phyloP scores from a whole-genome alignment of 495 filamentous ascomycete genomes.

The Penicillium verhagenii region DNA sequence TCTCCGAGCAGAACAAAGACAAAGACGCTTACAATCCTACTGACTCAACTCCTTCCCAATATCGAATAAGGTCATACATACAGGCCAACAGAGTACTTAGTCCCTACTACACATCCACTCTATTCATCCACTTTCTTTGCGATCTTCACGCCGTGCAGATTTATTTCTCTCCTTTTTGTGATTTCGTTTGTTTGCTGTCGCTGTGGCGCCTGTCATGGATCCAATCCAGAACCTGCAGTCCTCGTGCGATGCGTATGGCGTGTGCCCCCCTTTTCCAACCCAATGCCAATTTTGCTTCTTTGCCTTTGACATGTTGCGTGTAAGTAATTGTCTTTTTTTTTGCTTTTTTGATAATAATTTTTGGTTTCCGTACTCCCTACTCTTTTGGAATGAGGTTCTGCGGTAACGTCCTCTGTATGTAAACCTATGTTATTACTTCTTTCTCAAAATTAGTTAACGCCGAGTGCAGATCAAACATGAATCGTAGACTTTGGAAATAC shows the following conservation, averaged over 20 bases:
- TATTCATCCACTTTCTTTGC: not conserved
- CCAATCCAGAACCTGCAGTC: not conserved
- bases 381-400: not conserved
- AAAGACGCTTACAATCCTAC: too few relatives aligned
- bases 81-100: not conserved
- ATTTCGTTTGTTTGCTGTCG: conserved; percentile 9
- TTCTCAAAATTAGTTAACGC: not conserved
- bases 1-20: too few relatives aligned
- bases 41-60: not conserved
- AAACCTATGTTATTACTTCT: too few relatives aligned
- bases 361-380: not conserved
- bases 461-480: not conserved
- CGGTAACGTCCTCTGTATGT: not conserved
- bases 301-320: too few relatives aligned
- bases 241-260: not conserved
- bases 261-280: not conserved
- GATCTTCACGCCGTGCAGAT: not conserved
- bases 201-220: not conserved
- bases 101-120: too few relatives aligned
- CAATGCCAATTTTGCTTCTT: too few relatives aligned
- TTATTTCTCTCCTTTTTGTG: too few relatives aligned
- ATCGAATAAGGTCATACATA: not conserved
- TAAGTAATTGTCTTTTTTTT: not conserved
- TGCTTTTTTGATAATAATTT: too few relatives aligned
- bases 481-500: too few relatives aligned